Base-by-base conservation (phyloP, 2,329 filamentous ascomycete genomes). In the Colletotrichum musae region DNA sequence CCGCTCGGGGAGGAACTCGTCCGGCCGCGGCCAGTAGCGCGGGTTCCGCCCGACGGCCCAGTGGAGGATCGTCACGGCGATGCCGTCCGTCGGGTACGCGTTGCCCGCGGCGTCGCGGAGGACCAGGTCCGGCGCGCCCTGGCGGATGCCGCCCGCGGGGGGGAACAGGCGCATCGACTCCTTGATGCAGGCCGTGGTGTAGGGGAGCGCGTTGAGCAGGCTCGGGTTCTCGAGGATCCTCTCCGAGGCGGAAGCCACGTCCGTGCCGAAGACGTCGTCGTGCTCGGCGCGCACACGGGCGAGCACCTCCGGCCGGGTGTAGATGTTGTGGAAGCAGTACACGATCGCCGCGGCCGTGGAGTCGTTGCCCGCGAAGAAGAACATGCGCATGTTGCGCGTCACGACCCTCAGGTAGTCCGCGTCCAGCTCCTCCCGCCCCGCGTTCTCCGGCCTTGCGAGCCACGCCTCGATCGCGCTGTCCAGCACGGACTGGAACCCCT, bases 151-250 rank as follows among this genome's bases (percentile, higher is more conserved):
- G 58, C 79, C 82, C 0, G 85, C 86, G 1, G 87, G 82, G 13
- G 87, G 87, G 71, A 85, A 87, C 41, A 89, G 74, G 10, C 88
- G 82, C 18, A 89, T 77, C 0, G 83, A 79, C 76, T 91, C 88
- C 72, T 88, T 87, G 70, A 88, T 83, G 21, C 88, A 83, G 50
- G 87, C 87, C 10, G 78, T 79, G 3, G 86, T 88, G 74, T 88
- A 89, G 0, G 82, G 80, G 16, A 90, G 80, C 32, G 82, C 80
- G 74, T 85, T 87, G 62, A 90, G 80, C 15, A 85, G 79, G 39
- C 82, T 75, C 5, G 86, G 81, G 32, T 85, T 13, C 80, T 77
- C 64, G 32, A 43, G 43, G 26, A 70, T 56, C 32, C 41, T 28
- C 32, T 58, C 53, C 3, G 68, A 47, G 21, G 68, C 21, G 12